These are phyloP conservation scores for Paecilomyces sp. DNA, from an alignment of 2,329 filamentous ascomycete genomes.

Conservation along the genomic window DNA sequence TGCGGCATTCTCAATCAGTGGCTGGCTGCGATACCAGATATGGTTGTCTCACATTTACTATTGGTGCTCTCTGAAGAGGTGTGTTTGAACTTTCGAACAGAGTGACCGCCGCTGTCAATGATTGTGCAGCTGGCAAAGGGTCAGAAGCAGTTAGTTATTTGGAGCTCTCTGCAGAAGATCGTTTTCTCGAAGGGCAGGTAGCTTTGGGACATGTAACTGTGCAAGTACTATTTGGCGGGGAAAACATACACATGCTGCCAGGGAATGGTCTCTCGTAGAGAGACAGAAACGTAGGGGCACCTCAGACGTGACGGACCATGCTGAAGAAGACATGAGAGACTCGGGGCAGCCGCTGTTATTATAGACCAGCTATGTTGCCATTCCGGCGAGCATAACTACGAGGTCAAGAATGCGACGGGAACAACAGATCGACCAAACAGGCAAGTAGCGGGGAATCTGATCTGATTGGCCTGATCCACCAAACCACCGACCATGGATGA, in stretches of 20 bases:
- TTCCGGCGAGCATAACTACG: background rate
- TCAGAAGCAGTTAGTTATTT: conserved; percentile 6
- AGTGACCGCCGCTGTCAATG: conserved; percentile 24
- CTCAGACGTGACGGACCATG: background rate
- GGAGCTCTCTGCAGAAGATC: background rate
- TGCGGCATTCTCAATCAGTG: background rate
- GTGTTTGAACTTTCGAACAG: conserved; percentile 27
- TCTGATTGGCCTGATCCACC: background rate
- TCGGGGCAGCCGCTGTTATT: background rate
- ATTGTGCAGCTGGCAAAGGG: conserved; percentile 14
- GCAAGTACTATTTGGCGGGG: background rate
- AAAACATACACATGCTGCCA: background rate
- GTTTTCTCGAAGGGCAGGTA: background rate
- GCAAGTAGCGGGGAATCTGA: background rate
- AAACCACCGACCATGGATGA: background rate
- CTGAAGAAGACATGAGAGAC: background rate
- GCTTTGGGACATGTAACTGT: background rate
- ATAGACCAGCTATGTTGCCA: background rate
- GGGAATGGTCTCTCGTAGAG: background rate
- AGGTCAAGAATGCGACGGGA: background rate
- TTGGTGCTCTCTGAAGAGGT: conserved; percentile 21
- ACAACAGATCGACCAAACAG: background rate
- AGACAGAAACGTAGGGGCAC: background rate
- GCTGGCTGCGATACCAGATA: conserved; percentile 1
- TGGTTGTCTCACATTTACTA: conserved; percentile 26